A percentile compares a stretch with the other conserved stretches of the same genome.
These are phyloP conservation scores for Penicillium hordei DNA, from an alignment of 2,329 filamentous ascomycete genomes.

Conservation along the genomic window DNA sequence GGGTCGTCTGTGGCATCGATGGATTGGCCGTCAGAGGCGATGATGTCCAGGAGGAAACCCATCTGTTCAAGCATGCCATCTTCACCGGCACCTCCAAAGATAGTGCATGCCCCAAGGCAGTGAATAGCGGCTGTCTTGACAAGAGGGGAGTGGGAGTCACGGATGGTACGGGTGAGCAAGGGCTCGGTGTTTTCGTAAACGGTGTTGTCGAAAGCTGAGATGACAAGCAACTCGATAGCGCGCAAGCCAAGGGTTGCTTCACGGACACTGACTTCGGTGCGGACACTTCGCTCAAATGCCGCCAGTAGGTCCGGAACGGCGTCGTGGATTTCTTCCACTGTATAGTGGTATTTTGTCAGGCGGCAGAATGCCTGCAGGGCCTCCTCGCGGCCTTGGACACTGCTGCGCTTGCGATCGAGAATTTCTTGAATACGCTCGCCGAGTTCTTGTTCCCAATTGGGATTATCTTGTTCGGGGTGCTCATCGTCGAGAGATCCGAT, in stretches of 20 bases:
- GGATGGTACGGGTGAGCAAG: conserved; percentile 61
- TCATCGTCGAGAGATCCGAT: conserved; percentile 67
- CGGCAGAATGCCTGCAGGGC: conserved; percentile 62
- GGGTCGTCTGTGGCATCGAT: conserved; percentile 71
- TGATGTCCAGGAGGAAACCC: conserved; percentile 72
- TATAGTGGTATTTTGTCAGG: conserved; percentile 67
- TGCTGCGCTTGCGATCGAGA: conserved; percentile 75
- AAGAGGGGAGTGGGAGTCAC: conserved; percentile 63
- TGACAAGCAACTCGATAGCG: conserved; percentile 67
- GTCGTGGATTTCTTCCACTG: conserved; percentile 60
- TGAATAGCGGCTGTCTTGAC: conserved; percentile 72
- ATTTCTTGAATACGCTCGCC: conserved; percentile 69
- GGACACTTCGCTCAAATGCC: conserved; percentile 69
- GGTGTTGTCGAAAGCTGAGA: conserved; percentile 64
- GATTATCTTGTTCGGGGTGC: conserved; percentile 55
- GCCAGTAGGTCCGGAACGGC: conserved; percentile 62
- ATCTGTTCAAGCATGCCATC: conserved; percentile 70
- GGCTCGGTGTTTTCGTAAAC: conserved; percentile 64
- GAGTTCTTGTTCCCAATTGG: conserved; percentile 63
- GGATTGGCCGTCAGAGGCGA: conserved; percentile 73
- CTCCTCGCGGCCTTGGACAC: conserved; percentile 67
- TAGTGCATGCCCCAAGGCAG: conserved; percentile 67
- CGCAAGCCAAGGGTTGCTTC: conserved; percentile 71
- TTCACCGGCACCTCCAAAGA: conserved; percentile 72
- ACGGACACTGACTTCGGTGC: conserved; percentile 64